Conservation (phyloP, 2,329 filamentous ascomycete species). For the Colletotrichum trifolii region DNA sequence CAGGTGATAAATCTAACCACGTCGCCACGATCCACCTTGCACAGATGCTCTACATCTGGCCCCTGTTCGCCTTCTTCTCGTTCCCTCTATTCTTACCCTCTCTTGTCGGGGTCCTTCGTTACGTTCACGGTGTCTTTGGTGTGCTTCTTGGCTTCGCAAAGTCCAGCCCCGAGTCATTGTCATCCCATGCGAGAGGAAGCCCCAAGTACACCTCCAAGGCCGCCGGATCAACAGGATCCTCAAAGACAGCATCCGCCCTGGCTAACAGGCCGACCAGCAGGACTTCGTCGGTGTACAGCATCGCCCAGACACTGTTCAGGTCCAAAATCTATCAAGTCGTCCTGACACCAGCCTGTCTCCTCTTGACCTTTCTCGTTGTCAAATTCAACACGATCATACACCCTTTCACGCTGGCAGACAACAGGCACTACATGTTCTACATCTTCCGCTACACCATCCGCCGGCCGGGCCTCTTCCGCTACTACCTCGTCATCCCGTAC, state of each 20-base stretch:
- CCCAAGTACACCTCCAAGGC: background rate
- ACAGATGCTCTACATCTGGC: slow-evolving; percentile 96
- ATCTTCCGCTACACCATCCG: slow-evolving; percentile 87
- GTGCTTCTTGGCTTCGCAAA: background rate
- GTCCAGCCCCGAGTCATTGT: background rate
- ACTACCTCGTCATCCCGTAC: slow-evolving; percentile 77
- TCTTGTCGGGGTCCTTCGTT: slow-evolving; percentile 48
- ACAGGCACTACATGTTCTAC: slow-evolving; percentile 98
- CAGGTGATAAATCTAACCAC: slow-evolving; percentile 94
- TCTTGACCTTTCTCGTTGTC: slow-evolving; percentile 61
- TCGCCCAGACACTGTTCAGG: slow-evolving; percentile 40
- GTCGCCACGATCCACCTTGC: slow-evolving; percentile 87
- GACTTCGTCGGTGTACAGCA: background rate
- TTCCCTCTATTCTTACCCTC: slow-evolving; percentile 76
- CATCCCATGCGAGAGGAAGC: background rate
- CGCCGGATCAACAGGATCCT: background rate
- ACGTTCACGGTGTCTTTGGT: background rate
- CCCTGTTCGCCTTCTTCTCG: slow-evolving; percentile 90
- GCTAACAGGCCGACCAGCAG: too few relatives aligned
- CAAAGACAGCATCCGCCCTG: background rate
- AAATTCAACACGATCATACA: slow-evolving; percentile 92
- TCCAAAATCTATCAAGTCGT: slow-evolving; percentile 44
- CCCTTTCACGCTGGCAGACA: slow-evolving; percentile 95
- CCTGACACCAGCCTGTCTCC: slow-evolving; percentile 45
- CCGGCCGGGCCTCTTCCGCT: slow-evolving; percentile 71